Base-by-base conservation (phyloP, 805 yeast genomes). In the Hanseniaspora pseudoguilliermondii region DNA sequence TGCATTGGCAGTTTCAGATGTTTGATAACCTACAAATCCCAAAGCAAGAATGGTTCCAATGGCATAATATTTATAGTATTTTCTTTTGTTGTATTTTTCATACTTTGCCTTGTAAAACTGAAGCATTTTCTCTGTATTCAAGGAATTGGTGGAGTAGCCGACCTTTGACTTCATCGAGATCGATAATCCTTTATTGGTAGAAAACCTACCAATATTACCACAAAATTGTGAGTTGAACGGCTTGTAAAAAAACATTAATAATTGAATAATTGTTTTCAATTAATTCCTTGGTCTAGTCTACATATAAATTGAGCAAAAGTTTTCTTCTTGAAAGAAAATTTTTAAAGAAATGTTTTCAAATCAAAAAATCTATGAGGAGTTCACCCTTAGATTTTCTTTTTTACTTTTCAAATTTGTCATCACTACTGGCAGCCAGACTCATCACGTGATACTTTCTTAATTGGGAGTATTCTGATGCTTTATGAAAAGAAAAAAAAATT, bases 31-130 rank as follows among this genome's bases (percentile, higher is more conserved):
- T 7, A 46, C 27, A 21, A 46, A 3, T 3, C 56, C 56, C 2
- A 34, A 67, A 63, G 68, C 71, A 65, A 65, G 82, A 78, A 62
- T 82, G 63, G 64, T 73, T 81, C 58, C 85, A 74, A 67, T 83
- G 78, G 89, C 87, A 80, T 20, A 77, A 75, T 47, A 59, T 35
- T 59, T 61, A 38, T 52, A 52, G 18, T 52, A 52, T 5, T 38
- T 46, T 52, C 56, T 52, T 11, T 52, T 52, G 20, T 52, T 36
- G 35, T 52, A 52, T n/a, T 38, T 52, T 38, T 44, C 48, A 29
- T 52, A 52, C 11, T 52, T 44, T 15, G 29, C 15, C 21, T 39
- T 52, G 13, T 52, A 52, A 39, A 52, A 52, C 13, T 44, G 32
- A n/a, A 52, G 23, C 29, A 52, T n/a, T 5, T 38, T 35, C 25